A percentile compares a stretch with the other conserved stretches of the same genome.
These are phyloP conservation scores for Hypholoma sublateritium DNA, from an alignment of 768 basidiomycete genomes.

Conservation along the genomic window DNA sequence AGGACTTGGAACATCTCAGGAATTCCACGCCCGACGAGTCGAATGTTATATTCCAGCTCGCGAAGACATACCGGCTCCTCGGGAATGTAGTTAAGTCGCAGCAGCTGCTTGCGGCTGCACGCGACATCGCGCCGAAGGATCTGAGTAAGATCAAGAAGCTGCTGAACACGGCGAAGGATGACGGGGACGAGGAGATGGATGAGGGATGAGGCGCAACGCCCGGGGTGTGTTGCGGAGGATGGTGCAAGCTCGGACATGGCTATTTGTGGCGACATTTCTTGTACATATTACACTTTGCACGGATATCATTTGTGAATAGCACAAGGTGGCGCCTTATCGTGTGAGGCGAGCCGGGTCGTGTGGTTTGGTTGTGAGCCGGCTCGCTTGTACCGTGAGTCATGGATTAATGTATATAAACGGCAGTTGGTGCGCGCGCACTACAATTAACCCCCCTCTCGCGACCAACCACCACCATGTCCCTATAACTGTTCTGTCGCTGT, in stretches of 20 bases:
- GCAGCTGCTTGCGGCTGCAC: conserved; percentile 83
- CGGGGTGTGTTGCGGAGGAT: background rate
- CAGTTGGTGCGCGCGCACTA: conserved; percentile 13
- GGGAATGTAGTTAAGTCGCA: conserved; percentile 81
- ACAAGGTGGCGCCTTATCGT: conserved; percentile 26
- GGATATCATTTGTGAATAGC: conserved; percentile 7
- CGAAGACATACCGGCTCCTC: conserved; percentile 82
- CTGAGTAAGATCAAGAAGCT: conserved; percentile 79
- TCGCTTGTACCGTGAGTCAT: conserved; percentile 15
- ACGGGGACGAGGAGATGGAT: conserved; percentile 70
- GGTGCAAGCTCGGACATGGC: conserved; percentile 20
- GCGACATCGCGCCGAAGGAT: conserved; percentile 93
- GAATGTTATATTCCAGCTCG: conserved; percentile 95
- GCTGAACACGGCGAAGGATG: conserved; percentile 68
- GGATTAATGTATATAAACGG: conserved; percentile 26
- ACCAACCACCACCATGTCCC: conserved; percentile 42
- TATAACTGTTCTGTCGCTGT: conserved; percentile 17
- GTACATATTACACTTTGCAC: conserved; percentile 21
- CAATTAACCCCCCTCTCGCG: conserved; percentile 15
- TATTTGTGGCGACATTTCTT: conserved; percentile 34
- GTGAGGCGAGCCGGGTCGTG: conserved; percentile 16
- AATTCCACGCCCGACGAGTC: conserved; percentile 91
- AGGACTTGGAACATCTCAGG: conserved; percentile 78
- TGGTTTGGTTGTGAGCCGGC: too few species aligned
- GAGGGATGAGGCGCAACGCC: conserved; percentile 51